Base-by-base conservation (phyloP, 768 basidiomycete genomes). In the Suillus bovinus region DNA sequence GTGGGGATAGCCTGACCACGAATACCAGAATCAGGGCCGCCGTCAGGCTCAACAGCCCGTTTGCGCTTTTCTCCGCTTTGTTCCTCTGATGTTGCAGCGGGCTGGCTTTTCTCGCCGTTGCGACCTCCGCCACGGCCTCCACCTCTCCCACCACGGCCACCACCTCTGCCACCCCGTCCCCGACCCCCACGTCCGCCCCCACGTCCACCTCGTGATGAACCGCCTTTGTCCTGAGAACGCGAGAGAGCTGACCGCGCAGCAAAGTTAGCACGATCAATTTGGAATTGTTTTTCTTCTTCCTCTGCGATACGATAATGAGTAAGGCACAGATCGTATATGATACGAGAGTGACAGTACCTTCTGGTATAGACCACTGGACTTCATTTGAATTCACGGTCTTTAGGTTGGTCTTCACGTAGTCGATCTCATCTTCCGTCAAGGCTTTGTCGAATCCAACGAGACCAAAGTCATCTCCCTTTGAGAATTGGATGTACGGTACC, bases 31-130 rank as follows among this genome's bases (percentile, higher is more conserved):
- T 88, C 84, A 3, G 86, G 84, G 0, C 88, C 91, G 66, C 90
- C 91, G 68, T 92, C 91, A 2, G 90, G 90, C 69, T 92, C 91
- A 0, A 90, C 79, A 1, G 82, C 86, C 42, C 89, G 84, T 72
- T 92, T 93, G 63, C 91, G 79, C 78, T 93, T 93, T 66, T 89
- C 89, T 33, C 89, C 90, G 2, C 77, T 72, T 62, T 78, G 78
- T 46, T 84, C 85, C 9, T 78, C 82, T 5, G 71, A 78, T 13
- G 67, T 69, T 3, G 68, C 63, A 22, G 71, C 66, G 13, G 76
- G 67, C 13, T 64, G 63, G 5, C 64, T 64, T 46, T 61, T 70
- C 2, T 59, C 65, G 52, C 69, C 64, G 49, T 53, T 55, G 58
- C 61, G 44, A 14, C 59, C 64, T 20, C 66, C 64, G 6, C 67